Evolutionary conservation across 108 stramenopile genomes (phyloP), one percentile per base, ranked within the genome.

Genomic region (Epithemia pelagica): DNA sequence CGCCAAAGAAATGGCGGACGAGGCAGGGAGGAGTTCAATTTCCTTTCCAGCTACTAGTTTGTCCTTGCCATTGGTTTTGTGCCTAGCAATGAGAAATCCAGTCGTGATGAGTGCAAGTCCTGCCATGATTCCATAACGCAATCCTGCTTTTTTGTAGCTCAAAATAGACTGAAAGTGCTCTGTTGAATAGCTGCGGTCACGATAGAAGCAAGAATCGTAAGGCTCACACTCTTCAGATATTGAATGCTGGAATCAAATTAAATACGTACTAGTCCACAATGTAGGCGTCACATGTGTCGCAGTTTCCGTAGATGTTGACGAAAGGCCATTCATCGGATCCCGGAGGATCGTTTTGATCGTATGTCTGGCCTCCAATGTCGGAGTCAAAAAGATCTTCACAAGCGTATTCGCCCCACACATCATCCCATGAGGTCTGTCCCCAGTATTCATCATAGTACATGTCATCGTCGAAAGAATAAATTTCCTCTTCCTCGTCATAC

Each of bases 221-320:
- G 37, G 15, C 10, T 15, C 37, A 46, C 37, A 46, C 5, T 10
- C 10, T 10, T 5, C 5, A 46, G 15, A 5, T 46, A 5, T 5
- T 46, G 37, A 10, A 5, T 5, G 37, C 37, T 15, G 15, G 10
- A 46, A 46, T 5, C 37, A 15, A 15, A 10, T 10, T 10, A 15
- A 46, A 46, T 46, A 46, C 37, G 15, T 46, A 46, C 37, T 73
- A 76, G 52, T 81, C 80, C 58, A 81, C 30, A n/a, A 81, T 33
- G 62, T 76, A 81, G 1, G 80, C 80, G 28, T 81, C 72, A 54
- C 80, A 81, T 21, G 72, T 70, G 28, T 74, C 73, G 58, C 80
- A 81, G 27, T 71, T 76, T 32, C 72, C 80, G 37, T 76, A 81
- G 31, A 81, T 74, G 59, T 70, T 74, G 28, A 81, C 69, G 32